phyloP scores from a whole-genome alignment of 257 asterid genomes.

The Przewalskia tangutica region DNA sequence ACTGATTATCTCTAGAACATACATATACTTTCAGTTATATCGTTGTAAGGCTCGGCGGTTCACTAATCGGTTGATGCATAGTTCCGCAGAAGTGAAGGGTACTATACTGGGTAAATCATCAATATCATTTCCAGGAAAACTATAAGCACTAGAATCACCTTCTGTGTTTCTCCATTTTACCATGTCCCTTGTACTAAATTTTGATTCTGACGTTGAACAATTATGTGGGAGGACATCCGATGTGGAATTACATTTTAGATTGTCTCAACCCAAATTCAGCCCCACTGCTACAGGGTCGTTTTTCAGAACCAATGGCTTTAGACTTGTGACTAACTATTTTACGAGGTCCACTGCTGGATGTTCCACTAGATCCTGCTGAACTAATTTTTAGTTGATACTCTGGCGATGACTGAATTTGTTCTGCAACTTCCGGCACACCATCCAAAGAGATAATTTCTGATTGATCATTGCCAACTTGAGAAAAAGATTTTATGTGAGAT shows the following conservation, averaged over 20 bases:
- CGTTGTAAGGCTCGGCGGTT: constrained; percentile 27
- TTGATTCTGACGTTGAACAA: constrained; percentile 29
- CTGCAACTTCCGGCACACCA: constrained; percentile 18
- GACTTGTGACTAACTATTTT: constrained; percentile 23
- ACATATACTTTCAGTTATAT: too few species aligned
- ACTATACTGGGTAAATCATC: constrained; percentile 15
- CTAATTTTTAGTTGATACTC: constrained; percentile 11
- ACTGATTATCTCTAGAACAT: too few species aligned
- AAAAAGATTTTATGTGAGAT: constrained; percentile 22
- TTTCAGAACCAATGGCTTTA: constrained; percentile 13
- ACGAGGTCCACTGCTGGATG: constrained; percentile 19
- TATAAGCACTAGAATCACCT: constrained; percentile 36
- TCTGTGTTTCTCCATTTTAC: constrained; percentile 36
- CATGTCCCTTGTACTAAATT: constrained; percentile 17
- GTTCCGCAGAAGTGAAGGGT: constrained; percentile 27
- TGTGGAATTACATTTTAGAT: constrained; percentile 33
- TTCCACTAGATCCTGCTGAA: constrained; percentile 22
- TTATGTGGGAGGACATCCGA: constrained; percentile 35
- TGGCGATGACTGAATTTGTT: constrained; percentile 10
- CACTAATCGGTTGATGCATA: constrained; percentile 20
- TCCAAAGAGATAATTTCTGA: constrained; percentile 23
- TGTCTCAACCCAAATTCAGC: constrained; percentile 29
- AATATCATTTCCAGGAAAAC: constrained; percentile 28
- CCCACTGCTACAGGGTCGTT: constrained; percentile 16
- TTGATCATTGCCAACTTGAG: constrained; percentile 21